A percentile compares a stretch with the other conserved stretches of the same genome.
phyloP scores from a whole-genome alignment of 2,329 filamentous ascomycete species.

The Fusarium tupiense region DNA sequence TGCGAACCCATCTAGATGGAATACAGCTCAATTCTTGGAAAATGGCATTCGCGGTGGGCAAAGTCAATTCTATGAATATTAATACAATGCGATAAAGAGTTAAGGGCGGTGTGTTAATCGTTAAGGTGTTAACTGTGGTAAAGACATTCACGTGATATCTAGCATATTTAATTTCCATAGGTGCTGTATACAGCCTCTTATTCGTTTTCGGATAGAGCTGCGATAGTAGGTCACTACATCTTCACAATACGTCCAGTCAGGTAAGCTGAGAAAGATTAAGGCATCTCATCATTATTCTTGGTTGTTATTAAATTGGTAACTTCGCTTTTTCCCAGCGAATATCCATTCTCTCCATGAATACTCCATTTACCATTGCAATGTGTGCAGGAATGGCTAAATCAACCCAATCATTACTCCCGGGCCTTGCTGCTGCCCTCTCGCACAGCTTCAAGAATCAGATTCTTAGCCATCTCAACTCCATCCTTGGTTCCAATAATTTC shows the following conservation, averaged over 20 bases:
- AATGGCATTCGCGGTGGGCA: background rate
- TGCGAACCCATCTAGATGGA: constrained; percentile 32
- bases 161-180: constrained; percentile 25
- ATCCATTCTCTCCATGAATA: constrained; percentile 22
- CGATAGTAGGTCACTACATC: background rate
- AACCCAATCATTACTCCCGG: constrained; percentile 42
- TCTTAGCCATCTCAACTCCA: constrained; percentile 86
- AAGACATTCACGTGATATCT: constrained; percentile 18
- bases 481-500: constrained; percentile 84
- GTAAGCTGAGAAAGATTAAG: background rate
- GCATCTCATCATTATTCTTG: constrained; percentile 25
- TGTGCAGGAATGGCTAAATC: constrained; percentile 18
- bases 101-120: constrained; percentile 13
- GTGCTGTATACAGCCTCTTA: too few relatives aligned
- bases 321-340: constrained; percentile 2
- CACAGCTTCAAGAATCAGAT: constrained; percentile 88
- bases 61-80: background rate
- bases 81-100: background rate
- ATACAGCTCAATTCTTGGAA: background rate
- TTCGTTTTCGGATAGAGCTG: too few relatives aligned
- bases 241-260: background rate
- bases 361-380: constrained; percentile 21
- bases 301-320: constrained; percentile 28
- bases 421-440: constrained; percentile 62
- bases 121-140: background rate